Evolutionary conservation across 805 yeast genomes (phyloP).

Genomic region (Candida stauntonica): DNA sequence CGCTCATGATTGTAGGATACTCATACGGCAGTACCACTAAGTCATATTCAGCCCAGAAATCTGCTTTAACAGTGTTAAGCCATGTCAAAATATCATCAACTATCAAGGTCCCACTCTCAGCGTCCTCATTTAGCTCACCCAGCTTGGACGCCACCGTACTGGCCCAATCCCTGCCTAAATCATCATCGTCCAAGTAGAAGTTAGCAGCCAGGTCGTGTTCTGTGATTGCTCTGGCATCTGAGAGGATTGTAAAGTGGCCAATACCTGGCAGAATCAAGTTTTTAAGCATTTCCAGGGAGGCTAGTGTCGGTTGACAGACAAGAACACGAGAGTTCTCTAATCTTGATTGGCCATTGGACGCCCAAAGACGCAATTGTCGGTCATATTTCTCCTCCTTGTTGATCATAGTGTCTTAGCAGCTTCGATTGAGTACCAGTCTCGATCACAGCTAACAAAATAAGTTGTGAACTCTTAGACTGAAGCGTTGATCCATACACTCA

Average conservation of each 20-base stretch:
- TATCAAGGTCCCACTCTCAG: conserved; percentile 21
- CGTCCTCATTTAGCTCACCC: conserved; percentile 59
- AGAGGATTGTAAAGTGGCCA: conserved; percentile 61
- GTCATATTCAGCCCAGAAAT: conserved; percentile 45
- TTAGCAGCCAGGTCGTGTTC: conserved; percentile 48
- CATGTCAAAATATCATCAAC: conserved; percentile 9
- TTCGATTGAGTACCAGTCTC: too few relatives aligned
- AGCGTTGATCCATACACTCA: too few relatives aligned
- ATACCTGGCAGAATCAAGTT: conserved; percentile 75
- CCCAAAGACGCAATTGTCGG: conserved; percentile 89
- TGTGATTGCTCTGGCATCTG: conserved; percentile 33
- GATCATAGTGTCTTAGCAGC: conserved; percentile 3
- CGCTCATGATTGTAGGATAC: conserved; percentile 27
- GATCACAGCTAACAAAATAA: too few relatives aligned
- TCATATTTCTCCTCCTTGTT: conserved; percentile 58
- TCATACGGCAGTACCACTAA: conserved; percentile 44
- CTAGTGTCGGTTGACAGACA: conserved; percentile 50
- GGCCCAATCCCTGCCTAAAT: conserved; percentile 41
- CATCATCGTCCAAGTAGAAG: conserved; percentile 51
- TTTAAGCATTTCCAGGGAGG: conserved; percentile 68
- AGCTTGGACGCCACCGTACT: conserved; percentile 37
- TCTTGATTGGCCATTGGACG: conserved; percentile 61
- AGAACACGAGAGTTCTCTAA: conserved; percentile 57
- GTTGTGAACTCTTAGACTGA: too few relatives aligned
- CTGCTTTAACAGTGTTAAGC: conserved; percentile 10